Base-by-base conservation (phyloP, 805 yeast species). In the Lipomyces sp. region DNA sequence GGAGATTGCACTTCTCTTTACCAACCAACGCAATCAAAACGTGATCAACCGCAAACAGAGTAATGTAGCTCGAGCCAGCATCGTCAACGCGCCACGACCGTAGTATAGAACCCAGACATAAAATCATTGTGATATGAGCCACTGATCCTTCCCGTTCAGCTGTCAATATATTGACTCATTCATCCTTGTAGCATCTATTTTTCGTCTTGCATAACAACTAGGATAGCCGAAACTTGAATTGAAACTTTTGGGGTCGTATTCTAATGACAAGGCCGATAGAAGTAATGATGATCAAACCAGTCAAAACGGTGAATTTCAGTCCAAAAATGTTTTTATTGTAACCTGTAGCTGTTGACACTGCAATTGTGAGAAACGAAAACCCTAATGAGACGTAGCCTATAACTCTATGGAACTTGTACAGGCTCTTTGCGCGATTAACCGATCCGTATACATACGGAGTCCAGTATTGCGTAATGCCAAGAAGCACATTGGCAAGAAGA, bases 331-430 rank as follows among this genome's bases (percentile, higher is more conserved):
- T 66, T 32, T 58, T 54, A 30, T 63, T 68, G 57, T 66, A 68
- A 32, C 53, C 56, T 11, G 70, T 68, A 51, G 53, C 48, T 2
- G 70, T 63, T 2, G 69, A 60, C 6, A 60, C 51, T 8, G 60
- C 48, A 8, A 54, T 32, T 0, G 71, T 62, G 4, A 53, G 29
- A 39, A 63, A 45, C 2, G 59, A 18, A 53, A 63, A 42, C 50
- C 59, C 45, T 18, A 68, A 53, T 10, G 57, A 62, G n/a, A 65
- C n/a, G 56, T 75, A 75, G 8, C 77, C 77, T 3, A 66, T 63
- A 6, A 71, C 68, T n/a, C 77, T 63, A 63, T 75, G 77, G 62
- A 64, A 74, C 65, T 72, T 74, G 70, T 75, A 75, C 57, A 70
- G 53, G 45, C 65, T 53, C 64, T 72, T 72, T n/a, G 75, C 77